Base-by-base conservation (phyloP, 2,329 filamentous ascomycete genomes). In the Emergomyces africanus region DNA sequence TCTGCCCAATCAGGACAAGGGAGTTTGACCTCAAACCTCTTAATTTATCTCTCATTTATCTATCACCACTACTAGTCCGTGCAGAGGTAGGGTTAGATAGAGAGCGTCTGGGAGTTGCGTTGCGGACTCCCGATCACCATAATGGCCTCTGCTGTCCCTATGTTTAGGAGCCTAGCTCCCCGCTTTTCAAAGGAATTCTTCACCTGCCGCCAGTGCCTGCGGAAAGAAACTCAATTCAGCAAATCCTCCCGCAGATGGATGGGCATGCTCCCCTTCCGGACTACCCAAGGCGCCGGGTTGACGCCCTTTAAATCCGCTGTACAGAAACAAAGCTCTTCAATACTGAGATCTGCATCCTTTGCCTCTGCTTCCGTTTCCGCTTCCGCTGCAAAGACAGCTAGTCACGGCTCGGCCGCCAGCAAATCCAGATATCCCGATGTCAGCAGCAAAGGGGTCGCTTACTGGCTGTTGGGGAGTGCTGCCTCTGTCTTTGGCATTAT, bases 401-500 rank as follows among this genome's bases (percentile, higher is more conserved):
- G 65, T 10, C 60, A 61, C 4, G 64, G 60, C 51, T 61, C 66
- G 5, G 58, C 66, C 1, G 66, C 61, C 15, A 62, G 65, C 9
- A 72, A 71, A 60, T 72, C 73, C 6, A 68, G 70, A 63, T 83
- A 81, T 66, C 81, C 82, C 20, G 73, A 88, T 66, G 82, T 82
- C 10, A 90, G 82, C 64, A 83, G 85, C 60, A 94, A 88, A 74
- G 77, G 78, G 10, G 91, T 96, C 50, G 94, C 86, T 61, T 92
- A 92, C 77, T 99, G 91, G 91, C 82, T 99, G 51, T 77, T 99
- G 59, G 92, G 85, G 53, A 96, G 91, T 66, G 91, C 94, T 0
- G 88, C 83, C 49, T 95, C 90, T 71, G 94, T 97, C 57, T 99
- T 97, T 74, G 94, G 94, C 61, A 96, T 99, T 67, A 91, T 99